Conservation (phyloP, 305 asterid genomes). For the Solanum hybrid region DNA sequence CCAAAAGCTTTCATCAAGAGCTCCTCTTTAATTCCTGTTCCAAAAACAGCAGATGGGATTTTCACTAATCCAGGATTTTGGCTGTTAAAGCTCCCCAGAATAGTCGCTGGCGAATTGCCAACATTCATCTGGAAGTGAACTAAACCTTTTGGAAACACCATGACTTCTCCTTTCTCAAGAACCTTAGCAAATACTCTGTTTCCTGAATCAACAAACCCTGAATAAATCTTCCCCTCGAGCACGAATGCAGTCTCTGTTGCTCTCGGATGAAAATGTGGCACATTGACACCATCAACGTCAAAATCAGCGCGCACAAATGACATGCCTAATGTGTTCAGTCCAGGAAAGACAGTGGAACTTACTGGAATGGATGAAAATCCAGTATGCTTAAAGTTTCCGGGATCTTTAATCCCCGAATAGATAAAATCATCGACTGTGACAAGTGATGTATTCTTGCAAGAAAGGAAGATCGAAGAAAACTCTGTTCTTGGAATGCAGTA, state of each 20-base stretch:
- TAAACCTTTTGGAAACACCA: conserved; percentile 74
- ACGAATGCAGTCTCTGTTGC: conserved; percentile 71
- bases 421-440: conserved; percentile 61
- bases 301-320: conserved; percentile 75
- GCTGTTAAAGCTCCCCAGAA: conserved; percentile 63
- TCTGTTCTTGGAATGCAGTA: conserved; percentile 66
- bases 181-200: conserved; percentile 56
- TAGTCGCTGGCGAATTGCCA: conserved; percentile 44
- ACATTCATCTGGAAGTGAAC: conserved; percentile 77
- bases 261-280: conserved; percentile 73
- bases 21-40: conserved; percentile 49
- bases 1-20: conserved; percentile 65
- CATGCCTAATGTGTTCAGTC: conserved; percentile 63
- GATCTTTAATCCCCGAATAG: conserved; percentile 40
- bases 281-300: conserved; percentile 46
- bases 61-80: conserved; percentile 72
- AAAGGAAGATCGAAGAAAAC: conserved; percentile 32
- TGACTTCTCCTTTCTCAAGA: conserved; percentile 68
- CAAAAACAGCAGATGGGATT: conserved; percentile 63
- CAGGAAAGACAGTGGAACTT: conserved; percentile 47
- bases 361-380: conserved; percentile 68
- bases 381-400: conserved; percentile 25
- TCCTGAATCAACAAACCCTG: conserved; percentile 64
- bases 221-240: conserved; percentile 58
- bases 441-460: conserved; percentile 63